Evolutionary conservation across 345 rosid genomes (phyloP).

Genomic region (Populus euphratica): DNA sequence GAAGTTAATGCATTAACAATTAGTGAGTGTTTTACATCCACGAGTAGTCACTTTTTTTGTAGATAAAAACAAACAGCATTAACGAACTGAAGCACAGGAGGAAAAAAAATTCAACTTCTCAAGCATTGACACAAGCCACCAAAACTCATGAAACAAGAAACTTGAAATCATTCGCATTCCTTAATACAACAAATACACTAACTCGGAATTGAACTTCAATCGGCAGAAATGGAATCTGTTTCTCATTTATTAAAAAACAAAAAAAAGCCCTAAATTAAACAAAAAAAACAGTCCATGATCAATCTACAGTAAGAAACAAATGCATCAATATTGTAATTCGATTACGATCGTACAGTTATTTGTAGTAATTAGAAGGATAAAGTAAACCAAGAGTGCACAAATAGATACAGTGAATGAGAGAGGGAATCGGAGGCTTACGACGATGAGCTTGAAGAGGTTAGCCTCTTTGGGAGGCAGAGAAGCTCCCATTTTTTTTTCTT

Average conservation of each 20-base stretch:
- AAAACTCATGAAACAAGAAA: background rate
- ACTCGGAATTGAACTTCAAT: background rate
- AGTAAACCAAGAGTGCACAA: background rate
- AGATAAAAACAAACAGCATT: background rate
- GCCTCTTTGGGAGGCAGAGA: conserved; percentile 99
- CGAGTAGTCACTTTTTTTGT: background rate
- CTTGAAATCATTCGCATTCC: background rate
- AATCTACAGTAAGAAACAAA: background rate
- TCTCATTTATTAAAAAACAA: background rate
- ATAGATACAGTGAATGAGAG: background rate
- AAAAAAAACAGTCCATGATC: background rate
- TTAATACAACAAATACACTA: background rate
- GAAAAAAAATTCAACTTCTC: background rate
- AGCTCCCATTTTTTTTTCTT: conserved; percentile 71
- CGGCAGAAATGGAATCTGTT: background rate
- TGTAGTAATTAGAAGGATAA: background rate
- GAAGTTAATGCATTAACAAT: background rate
- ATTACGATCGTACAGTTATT: background rate
- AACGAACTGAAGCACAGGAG: background rate
- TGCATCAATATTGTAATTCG: background rate
- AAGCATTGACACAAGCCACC: background rate
- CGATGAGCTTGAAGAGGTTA: conserved; percentile 99
- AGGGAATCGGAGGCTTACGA: conserved; percentile 56
- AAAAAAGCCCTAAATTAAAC: background rate
- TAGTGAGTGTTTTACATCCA: background rate